Evolutionary conservation across 75 land plant species (phyloP).

Genomic region (Gnetum montanum): DNA sequence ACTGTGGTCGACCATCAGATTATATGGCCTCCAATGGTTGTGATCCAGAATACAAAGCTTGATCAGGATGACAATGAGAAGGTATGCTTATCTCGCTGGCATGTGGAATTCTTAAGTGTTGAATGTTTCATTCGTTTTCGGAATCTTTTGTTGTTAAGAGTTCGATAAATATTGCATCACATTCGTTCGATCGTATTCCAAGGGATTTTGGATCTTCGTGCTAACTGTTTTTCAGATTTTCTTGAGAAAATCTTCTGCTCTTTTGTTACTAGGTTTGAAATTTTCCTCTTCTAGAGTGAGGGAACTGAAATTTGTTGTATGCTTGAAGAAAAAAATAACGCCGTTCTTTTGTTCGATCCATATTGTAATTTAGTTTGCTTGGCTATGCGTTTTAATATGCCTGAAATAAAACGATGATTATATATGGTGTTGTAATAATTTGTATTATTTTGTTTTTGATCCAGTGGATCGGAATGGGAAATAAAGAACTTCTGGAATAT

Average conservation of each 20-base stretch:
- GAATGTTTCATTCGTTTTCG: neutral
- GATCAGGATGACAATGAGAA: constrained; percentile 56
- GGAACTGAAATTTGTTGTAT: too few relatives aligned
- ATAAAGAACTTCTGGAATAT: constrained; percentile 79
- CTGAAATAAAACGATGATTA: too few relatives aligned
- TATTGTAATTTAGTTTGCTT: neutral
- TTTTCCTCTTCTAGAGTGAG: too few relatives aligned
- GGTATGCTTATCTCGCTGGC: constrained; percentile 24
- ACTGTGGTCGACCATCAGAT: constrained; percentile 37
- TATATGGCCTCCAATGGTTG: constrained; percentile 87
- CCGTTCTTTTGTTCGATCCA: too few relatives aligned
- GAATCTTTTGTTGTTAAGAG: neutral
- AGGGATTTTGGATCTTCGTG: neutral
- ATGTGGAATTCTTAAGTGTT: neutral
- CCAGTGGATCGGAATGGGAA: constrained; percentile 98
- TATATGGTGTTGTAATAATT: too few relatives aligned
- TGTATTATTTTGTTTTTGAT: too few relatives aligned
- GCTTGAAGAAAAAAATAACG: too few relatives aligned
- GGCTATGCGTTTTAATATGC: neutral
- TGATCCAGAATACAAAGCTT: constrained; percentile 60
- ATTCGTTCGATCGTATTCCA: neutral
- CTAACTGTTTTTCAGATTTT: too few relatives aligned
- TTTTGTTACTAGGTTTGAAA: too few relatives aligned
- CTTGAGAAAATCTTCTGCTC: too few relatives aligned
- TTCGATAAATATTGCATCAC: neutral